Conservation (phyloP, 352 stramenopile species). For the Phytophthora crassamura region DNA sequence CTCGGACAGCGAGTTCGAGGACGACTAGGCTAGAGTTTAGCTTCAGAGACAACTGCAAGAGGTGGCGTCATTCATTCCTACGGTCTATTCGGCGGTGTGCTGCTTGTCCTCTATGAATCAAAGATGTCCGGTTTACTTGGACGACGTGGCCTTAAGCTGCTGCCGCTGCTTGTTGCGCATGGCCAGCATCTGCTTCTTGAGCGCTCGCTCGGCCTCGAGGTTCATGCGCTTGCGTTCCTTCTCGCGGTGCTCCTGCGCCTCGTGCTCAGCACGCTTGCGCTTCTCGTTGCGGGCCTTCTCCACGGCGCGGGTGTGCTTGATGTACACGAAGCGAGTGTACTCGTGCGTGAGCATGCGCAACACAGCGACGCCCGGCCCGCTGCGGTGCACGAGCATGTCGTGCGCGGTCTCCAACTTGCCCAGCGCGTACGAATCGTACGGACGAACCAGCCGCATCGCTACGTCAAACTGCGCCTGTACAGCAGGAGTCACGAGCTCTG, state of each 20-base stretch:
- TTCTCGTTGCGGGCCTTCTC: conserved; percentile 78
- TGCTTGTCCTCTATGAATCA: conserved; percentile 23
- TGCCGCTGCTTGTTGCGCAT: conserved; percentile 82
- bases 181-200: conserved; percentile 84
- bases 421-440: conserved; percentile 78
- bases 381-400: conserved; percentile 62
- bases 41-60: background rate
- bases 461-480: conserved; percentile 70
- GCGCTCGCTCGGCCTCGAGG: conserved; percentile 65
- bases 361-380: conserved; percentile 67
- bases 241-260: conserved; percentile 62
- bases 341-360: conserved; percentile 79
- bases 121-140: conserved; percentile 28
- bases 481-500: conserved; percentile 35
- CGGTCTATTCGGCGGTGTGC: conserved; percentile 13
- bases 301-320: conserved; percentile 80
- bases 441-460: conserved; percentile 63
- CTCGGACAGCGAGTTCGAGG: conserved; percentile 88
- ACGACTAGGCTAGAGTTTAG: conserved; percentile 42
- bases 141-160: conserved; percentile 42
- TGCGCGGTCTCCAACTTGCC: conserved; percentile 67
- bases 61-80: conserved; percentile 15
- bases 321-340: conserved; percentile 87
- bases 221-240: conserved; percentile 73
- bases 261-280: conserved; percentile 70